phyloP scores from a whole-genome alignment of 2,329 filamentous ascomycete genomes.

The Passalora sequoiae region DNA sequence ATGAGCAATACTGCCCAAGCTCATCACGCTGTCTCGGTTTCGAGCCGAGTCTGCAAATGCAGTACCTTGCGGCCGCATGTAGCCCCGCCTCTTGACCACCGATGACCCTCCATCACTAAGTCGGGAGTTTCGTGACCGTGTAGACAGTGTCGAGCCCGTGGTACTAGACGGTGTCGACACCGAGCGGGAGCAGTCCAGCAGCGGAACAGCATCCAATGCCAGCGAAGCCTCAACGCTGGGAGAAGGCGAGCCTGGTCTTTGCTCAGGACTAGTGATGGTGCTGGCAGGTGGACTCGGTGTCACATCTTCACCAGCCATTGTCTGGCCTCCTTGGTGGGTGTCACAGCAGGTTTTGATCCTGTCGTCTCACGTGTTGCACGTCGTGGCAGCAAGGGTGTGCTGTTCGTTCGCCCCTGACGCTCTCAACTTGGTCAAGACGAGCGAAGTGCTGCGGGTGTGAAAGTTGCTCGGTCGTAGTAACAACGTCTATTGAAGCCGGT shows the following conservation, averaged over 20 bases:
- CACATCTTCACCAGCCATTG: not conserved
- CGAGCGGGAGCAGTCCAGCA: constrained; percentile 50
- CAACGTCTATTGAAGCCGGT: too few relatives aligned
- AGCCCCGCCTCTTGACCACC: constrained; percentile 62
- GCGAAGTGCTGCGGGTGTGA: too few relatives aligned
- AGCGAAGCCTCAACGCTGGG: not conserved
- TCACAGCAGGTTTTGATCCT: too few relatives aligned
- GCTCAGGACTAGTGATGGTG: not conserved
- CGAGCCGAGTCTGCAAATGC: constrained; percentile 86
- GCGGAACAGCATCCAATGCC: not conserved
- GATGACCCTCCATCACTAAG: constrained; percentile 42
- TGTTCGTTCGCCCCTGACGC: too few relatives aligned
- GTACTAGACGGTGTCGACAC: constrained; percentile 57
- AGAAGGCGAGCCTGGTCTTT: not conserved
- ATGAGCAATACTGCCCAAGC: constrained; percentile 91
- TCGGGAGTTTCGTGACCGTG: constrained; percentile 47
- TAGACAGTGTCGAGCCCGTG: constrained; percentile 46
- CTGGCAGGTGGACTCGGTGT: not conserved
- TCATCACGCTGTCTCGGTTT: constrained; percentile 91
- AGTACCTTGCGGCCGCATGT: constrained; percentile 80
- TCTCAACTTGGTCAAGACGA: too few relatives aligned
- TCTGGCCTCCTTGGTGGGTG: too few relatives aligned
- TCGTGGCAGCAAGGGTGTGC: too few relatives aligned
- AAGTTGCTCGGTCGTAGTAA: too few relatives aligned
- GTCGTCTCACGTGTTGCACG: too few relatives aligned